Base-by-base conservation (phyloP, 768 basidiomycete genomes). In the Sarcodon aspratus region DNA sequence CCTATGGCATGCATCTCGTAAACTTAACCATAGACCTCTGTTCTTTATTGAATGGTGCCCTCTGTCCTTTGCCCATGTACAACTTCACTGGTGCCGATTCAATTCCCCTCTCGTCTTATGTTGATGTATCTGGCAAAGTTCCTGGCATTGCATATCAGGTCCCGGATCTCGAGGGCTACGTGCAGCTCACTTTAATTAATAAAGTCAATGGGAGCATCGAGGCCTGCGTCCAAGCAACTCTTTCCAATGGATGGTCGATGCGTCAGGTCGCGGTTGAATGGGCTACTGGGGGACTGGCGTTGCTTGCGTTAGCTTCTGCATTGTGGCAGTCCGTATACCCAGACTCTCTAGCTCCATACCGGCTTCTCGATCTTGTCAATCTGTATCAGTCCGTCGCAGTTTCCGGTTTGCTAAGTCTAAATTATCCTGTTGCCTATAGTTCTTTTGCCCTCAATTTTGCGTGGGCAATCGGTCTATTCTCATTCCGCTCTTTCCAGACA, bases 11-110 rank as follows among this genome's bases (percentile, higher is more conserved):
- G 63, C 74, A 79, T 32, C 79, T 85, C 13, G 58, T 94, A 55
- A 96, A 96, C 61, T 59, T 83, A 52, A 89, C 90, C n/a, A 66
- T 96, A 53, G 76, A 95, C 66, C 76, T 97, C 33, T 98, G 95
- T 71, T 66, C 67, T 44, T 72, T 89, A 44, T 74, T 95, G 33
- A 64, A 69, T 48, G 91, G 92, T 13, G 82, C 79, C 21, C 72
- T 97, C 10, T 98, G 95, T 67, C 93, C 74, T 34, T 78, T 79
- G 51, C 93, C 73, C 33, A 75, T 75, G 60, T 87, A 90, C 70
- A 87, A 92, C 58, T 94, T 96, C 59, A 82, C 80, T n/a, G 92
- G 91, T 44, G 74, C 80, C 6, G 82, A 85, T 59, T 74, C 80
- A 3, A 65, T 91, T 47, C 66, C 74, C 3, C 68, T 91, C 0